Evolutionary conservation across 345 rosid species (phyloP), one percentile per base, ranked within the genome.

Genomic region (Linum usitatissimum): DNA sequence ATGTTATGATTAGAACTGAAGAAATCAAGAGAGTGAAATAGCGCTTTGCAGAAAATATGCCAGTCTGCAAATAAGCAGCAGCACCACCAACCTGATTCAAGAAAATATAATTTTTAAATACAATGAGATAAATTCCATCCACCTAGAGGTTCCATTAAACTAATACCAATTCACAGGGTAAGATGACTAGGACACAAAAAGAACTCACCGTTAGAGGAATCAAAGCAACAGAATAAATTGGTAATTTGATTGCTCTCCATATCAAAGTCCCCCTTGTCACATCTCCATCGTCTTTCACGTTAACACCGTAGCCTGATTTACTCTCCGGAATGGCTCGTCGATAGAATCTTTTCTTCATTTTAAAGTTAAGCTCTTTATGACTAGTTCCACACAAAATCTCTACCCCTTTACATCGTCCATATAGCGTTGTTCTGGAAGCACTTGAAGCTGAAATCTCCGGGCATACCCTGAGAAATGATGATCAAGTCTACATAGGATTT

Each of bases 201-300:
- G 31, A 70, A 73, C 91, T 79, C 76, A 88, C 98, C 0, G 90
- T 84, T 18, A 88, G 86, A 74, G 96, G 98, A 82, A 88, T 66
- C 64, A 88, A 76, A 65, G 95, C 98, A 34, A 91, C 93, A 30
- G 86, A 85, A 72, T 86, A 91, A 66, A 88, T 81, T 5, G 96
- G 95, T 62, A 91, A 72, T 71, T 91, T 88, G 62, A 86, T 60
- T 68, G 98, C 95, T 68, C 98, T 86, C 98, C 96, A 91, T 75
- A 91, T 84, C 80, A 88, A 62, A 57, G 79, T 77, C 45, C 71
- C 79, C 69, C 63, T 80, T 3, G 86, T 38, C 64, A 80, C 80
- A 57, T 78, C 76, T 59, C 77, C 86, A 66, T 75, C 80, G 30
- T 68, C 73, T 18, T 70, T 68, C 57, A 60, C 67, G 57, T 64